Percentiles rank a stretch among this genome's conserved stretches.
Evolutionary conservation across 2,329 filamentous ascomycete species (phyloP).

Genomic region (Aureobasidium sp.): DNA sequence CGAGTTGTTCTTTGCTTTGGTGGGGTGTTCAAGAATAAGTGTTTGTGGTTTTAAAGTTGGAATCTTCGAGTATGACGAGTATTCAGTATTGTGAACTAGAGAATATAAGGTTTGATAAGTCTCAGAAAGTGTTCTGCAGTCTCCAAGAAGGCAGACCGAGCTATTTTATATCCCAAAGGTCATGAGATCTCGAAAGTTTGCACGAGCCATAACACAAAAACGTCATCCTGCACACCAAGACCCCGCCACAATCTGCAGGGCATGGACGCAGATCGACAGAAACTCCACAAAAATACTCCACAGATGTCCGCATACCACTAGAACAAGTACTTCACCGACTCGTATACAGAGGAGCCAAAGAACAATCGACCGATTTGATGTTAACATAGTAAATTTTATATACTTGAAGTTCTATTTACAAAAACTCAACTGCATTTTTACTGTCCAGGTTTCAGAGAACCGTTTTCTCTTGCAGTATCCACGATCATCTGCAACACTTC

Average conservation of each 20-base stretch:
- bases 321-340: too few species aligned
- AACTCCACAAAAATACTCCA: background rate
- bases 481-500: constrained; percentile 25
- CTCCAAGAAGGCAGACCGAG: background rate
- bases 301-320: background rate
- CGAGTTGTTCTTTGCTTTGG: too few species aligned
- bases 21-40: too few species aligned
- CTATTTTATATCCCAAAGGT: background rate
- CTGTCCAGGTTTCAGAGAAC: constrained; percentile 9
- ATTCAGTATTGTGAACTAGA: too few species aligned
- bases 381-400: too few species aligned
- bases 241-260: background rate
- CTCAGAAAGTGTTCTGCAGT: too few species aligned
- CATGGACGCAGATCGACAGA: background rate
- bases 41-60: too few species aligned
- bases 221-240: background rate
- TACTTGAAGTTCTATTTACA: too few species aligned
- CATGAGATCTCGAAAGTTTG: background rate
- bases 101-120: background rate
- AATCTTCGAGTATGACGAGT: too few species aligned
- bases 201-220: background rate
- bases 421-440: background rate
- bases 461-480: constrained; percentile 16
- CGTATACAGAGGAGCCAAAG: too few species aligned
- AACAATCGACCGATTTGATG: too few species aligned